A percentile compares a stretch with the other conserved stretches of the same genome.
phyloP scores from a whole-genome alignment of 1,284 basidiomycete genomes.

The Ceratobasidium sp. region DNA sequence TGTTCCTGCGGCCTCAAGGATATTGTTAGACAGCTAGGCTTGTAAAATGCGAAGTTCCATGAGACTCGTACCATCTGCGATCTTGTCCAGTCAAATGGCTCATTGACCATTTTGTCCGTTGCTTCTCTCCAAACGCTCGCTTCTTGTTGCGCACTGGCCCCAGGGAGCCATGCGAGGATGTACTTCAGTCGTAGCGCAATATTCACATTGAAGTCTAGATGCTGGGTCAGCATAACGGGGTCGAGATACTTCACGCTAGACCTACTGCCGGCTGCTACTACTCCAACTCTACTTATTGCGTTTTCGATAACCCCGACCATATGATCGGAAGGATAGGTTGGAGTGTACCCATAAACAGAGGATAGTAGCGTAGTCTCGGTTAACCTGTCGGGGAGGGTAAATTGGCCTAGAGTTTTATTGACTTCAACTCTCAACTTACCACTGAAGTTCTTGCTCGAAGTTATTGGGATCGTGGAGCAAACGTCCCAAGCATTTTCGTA shows the following conservation, averaged over 20 bases:
- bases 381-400: conserved; percentile 6
- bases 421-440: background rate
- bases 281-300: background rate
- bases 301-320: background rate
- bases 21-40: background rate
- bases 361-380: background rate
- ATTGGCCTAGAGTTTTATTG: background rate
- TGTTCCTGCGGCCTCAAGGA: conserved; percentile 23
- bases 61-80: background rate
- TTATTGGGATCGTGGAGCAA: conserved; percentile 13
- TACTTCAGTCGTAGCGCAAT: conserved; percentile 15
- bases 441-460: conserved; percentile 2
- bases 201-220: background rate
- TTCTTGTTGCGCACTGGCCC: conserved; percentile 28
- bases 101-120: conserved; percentile 18
- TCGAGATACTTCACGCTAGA: too few relatives aligned
- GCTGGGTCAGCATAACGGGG: too few relatives aligned
- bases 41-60: background rate
- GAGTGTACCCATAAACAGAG: conserved; percentile 27
- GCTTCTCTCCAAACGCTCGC: conserved; percentile 14
- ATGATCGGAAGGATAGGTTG: background rate
- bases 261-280: conserved; percentile 7
- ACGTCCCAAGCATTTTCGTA: background rate
- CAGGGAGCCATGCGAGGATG: conserved; percentile 42
- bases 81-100: conserved; percentile 38